These are phyloP conservation scores for Saccharomycopsis fodiens DNA, from an alignment of 805 yeast genomes.

Conservation along the genomic window DNA sequence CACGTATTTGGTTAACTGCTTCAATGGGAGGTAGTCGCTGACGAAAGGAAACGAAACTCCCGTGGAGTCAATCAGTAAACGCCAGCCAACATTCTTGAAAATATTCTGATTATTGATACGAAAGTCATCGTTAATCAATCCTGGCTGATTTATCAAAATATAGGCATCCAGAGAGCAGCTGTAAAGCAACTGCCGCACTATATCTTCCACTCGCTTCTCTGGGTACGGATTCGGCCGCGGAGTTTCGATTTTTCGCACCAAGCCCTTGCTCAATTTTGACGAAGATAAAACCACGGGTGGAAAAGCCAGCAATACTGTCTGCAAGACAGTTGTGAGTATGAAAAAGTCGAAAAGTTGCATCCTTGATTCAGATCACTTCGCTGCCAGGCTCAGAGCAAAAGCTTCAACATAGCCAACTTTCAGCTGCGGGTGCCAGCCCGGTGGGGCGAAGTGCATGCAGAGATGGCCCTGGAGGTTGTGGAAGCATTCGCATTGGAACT, in stretches of 20 bases:
- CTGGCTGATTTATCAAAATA: constrained; percentile 48
- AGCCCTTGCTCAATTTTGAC: constrained; percentile 12
- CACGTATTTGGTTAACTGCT: constrained; percentile 21
- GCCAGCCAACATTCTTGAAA: constrained; percentile 44
- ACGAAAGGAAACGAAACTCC: constrained; percentile 51
- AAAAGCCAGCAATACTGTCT: background rate
- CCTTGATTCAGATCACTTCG: no score
- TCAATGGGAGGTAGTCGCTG: constrained; percentile 23
- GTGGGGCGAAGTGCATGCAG: no score
- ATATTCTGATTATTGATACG: constrained; percentile 29
- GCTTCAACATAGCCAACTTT: no score
- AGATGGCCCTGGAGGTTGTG: no score
- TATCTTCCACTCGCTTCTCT: constrained; percentile 24
- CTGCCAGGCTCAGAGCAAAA: no score
- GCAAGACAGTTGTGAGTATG: background rate
- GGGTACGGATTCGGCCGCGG: constrained; percentile 23
- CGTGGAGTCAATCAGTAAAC: constrained; percentile 51
- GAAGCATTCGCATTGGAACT: no score
- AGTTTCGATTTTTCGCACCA: constrained; percentile 7
- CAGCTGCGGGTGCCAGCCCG: no score
- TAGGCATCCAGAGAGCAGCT: constrained; percentile 51
- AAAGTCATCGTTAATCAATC: constrained; percentile 41
- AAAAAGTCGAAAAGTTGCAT: background rate
- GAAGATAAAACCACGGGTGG: constrained; percentile 20
- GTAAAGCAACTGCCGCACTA: constrained; percentile 28